Conservation (phyloP, 176 grass and related monocot species). For the Puccinellia tenuiflora region DNA sequence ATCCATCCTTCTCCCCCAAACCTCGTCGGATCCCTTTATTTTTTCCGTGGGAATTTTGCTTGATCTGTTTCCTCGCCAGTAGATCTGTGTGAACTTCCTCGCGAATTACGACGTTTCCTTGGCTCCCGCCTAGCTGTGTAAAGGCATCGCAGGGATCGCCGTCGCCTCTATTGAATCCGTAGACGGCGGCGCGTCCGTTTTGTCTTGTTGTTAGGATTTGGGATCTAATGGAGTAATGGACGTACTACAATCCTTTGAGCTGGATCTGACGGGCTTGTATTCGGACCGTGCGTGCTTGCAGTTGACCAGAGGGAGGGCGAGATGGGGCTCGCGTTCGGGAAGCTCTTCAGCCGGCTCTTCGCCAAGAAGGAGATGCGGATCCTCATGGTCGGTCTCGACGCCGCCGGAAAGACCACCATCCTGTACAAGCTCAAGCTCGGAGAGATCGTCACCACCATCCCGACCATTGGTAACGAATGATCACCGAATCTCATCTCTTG, state of each 20-base stretch:
- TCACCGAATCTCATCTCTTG: background rate
- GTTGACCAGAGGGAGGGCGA: constrained; percentile 25
- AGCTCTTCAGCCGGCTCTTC: background rate
- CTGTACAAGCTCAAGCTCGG: background rate
- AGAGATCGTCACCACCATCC: background rate
- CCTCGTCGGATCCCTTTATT: background rate
- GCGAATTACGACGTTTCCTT: background rate
- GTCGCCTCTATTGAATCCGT: background rate
- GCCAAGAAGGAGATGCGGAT: background rate
- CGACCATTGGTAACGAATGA: constrained; percentile 25
- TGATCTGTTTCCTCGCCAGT: background rate
- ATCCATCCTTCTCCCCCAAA: background rate
- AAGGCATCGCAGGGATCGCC: background rate
- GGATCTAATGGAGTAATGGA: background rate
- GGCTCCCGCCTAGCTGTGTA: background rate
- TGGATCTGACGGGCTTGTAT: background rate
- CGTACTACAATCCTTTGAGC: background rate
- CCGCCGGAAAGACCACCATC: background rate
- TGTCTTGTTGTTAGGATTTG: background rate
- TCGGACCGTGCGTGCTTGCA: background rate
- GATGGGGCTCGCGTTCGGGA: background rate
- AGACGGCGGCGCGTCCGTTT: background rate
- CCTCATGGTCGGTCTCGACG: background rate
- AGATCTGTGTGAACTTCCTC: background rate
- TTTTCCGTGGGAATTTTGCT: background rate